phyloP scores from a whole-genome alignment of 768 basidiomycete species.

The Cubamyces lactineus region DNA sequence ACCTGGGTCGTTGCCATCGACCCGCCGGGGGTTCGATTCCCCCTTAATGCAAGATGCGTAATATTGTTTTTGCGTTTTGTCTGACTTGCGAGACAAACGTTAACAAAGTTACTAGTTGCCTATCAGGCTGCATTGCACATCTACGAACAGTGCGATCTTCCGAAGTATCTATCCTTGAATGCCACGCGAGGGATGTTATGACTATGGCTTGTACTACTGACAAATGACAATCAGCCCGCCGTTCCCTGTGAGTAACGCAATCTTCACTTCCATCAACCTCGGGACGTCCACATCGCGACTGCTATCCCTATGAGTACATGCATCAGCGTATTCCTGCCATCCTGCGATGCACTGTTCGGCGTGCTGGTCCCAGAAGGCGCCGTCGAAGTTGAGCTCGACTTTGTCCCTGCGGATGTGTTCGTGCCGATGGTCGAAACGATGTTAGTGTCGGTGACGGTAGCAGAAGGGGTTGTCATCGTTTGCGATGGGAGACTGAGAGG shows the following conservation, averaged over 20 bases:
- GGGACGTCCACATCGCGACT: not conserved
- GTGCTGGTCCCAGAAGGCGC: not conserved
- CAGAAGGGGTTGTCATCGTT: not conserved
- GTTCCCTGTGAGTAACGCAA: too few species aligned
- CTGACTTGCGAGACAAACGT: too few species aligned
- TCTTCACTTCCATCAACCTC: not conserved
- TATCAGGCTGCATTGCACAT: too few species aligned
- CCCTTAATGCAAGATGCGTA: slow-evolving; percentile 71
- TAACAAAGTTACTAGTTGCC: too few species aligned
- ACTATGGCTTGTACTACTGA: too few species aligned
- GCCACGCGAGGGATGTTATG: not conserved
- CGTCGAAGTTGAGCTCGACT: not conserved
- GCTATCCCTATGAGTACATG: not conserved
- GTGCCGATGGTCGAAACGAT: not conserved
- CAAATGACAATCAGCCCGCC: not conserved
- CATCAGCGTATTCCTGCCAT: not conserved
- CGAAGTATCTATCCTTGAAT: too few species aligned
- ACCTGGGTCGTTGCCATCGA: slow-evolving; percentile 51
- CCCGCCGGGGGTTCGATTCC: slow-evolving; percentile 91
- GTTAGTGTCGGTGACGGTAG: not conserved
- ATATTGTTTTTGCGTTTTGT: not conserved
- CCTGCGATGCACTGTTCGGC: not conserved
- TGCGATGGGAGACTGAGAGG: not conserved
- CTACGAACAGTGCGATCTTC: too few species aligned
- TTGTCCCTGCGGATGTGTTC: not conserved